Conservation (phyloP, 1,284 basidiomycete species). For the Caloboletus inedulis region DNA sequence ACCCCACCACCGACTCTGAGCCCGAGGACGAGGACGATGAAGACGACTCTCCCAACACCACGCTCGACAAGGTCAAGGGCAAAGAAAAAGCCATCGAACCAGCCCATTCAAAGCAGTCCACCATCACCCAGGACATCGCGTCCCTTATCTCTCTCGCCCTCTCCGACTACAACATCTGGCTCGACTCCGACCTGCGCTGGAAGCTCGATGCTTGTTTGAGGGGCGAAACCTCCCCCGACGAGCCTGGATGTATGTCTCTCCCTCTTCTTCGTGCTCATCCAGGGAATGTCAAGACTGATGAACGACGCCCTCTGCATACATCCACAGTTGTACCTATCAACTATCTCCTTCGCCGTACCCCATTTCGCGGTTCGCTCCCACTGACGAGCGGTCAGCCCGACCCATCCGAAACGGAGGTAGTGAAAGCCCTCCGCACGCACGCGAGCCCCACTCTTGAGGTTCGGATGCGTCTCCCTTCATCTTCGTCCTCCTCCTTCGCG, state of each 20-base stretch:
- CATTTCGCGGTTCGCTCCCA: constrained; percentile 28
- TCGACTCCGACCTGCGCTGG: constrained; percentile 49
- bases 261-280: not conserved
- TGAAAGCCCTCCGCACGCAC: constrained; percentile 52
- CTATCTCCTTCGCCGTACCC: constrained; percentile 44
- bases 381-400: constrained; percentile 22
- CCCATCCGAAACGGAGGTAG: constrained; percentile 46
- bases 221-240: constrained; percentile 18
- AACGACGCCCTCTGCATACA: not conserved
- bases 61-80: constrained; percentile 14
- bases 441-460: constrained; percentile 50
- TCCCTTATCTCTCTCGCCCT: constrained; percentile 53
- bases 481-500: constrained; percentile 36
- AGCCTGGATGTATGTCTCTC: constrained; percentile 45
- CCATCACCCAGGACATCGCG: constrained; percentile 44
- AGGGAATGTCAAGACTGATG: not conserved
- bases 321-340: constrained; percentile 56
- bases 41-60: not conserved
- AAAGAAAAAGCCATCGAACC: constrained; percentile 22
- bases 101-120: constrained; percentile 8
- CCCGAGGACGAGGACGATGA: constrained; percentile 4
- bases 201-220: constrained; percentile 39
- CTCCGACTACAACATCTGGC: constrained; percentile 65
- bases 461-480: constrained; percentile 49
- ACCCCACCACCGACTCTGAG: constrained; percentile 11